A percentile compares a stretch with the other conserved stretches of the same genome.
Evolutionary conservation across 805 yeast genomes (phyloP).

Genomic region (Suhomyces faveliae): DNA sequence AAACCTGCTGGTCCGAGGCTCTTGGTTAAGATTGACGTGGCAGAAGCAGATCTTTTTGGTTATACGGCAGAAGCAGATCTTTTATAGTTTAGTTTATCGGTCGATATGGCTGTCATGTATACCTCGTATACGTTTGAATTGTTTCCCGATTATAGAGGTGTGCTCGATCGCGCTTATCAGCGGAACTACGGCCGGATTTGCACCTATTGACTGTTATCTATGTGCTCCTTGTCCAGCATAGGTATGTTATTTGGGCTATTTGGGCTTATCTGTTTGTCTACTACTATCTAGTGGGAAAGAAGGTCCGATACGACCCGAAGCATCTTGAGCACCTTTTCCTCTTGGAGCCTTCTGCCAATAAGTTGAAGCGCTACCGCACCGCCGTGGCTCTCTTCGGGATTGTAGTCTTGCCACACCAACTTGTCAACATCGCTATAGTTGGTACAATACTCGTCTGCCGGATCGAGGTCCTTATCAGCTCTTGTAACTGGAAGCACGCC

Average conservation of each 20-base stretch:
- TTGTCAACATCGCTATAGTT: slow-evolving; percentile 43
- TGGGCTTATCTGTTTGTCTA: neutral
- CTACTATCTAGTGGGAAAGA: neutral
- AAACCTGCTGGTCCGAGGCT: no score
- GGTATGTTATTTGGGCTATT: neutral
- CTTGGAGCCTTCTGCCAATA: slow-evolving; percentile 58
- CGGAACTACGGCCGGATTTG: neutral
- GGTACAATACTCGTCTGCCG: slow-evolving; percentile 20
- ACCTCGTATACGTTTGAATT: neutral
- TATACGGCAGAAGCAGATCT: neutral
- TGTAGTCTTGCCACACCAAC: slow-evolving; percentile 39
- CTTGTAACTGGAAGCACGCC: slow-evolving; percentile 54
- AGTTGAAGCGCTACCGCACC: slow-evolving; percentile 67
- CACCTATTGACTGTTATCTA: neutral
- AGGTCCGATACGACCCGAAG: slow-evolving; percentile 31
- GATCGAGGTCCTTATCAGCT: slow-evolving; percentile 47
- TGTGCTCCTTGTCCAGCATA: no score
- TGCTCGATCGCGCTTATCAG: neutral
- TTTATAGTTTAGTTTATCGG: neutral
- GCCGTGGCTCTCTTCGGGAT: slow-evolving; percentile 53
- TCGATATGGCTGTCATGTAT: no score
- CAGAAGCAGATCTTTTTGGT: neutral
- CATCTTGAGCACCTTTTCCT: slow-evolving; percentile 56
- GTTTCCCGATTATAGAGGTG: neutral
- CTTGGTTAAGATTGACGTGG: no score